Base-by-base conservation (phyloP, 768 basidiomycete genomes). In the Rhizopogon salebrosus region DNA sequence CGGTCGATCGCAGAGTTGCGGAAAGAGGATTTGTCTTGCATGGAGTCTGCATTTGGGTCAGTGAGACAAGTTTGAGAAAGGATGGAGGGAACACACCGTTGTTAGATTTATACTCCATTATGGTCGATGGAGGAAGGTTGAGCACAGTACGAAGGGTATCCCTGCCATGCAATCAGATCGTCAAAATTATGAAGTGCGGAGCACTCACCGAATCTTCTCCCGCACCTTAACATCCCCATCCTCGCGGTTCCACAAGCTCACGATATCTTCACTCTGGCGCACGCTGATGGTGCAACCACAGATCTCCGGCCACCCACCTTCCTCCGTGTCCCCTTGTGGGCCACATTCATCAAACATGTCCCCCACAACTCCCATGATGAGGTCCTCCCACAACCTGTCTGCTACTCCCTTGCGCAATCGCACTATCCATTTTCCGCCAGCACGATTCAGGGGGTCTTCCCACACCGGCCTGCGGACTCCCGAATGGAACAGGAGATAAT, bases 251-350 rank as follows among this genome's bases (percentile, higher is more conserved):
- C 95, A 98, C 20, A 98, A 63, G 59, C 87, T 89, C 52, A 98
- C 75, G 56, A 98, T 95, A 64, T 98, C 95, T 74, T 98, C 95
- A 58, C 83, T 88, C 70, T 90, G 87, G 60, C 95, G 73, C 52
- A 95, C 93, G 64, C 90, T 93, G 64, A 98, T 87, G 27, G 95
- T 98, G 65, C 92, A 93, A 38, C 95, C 95, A 62, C 93, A 94
- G 31, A 98, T 92, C 66, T 92, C 89, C 18, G 87, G 87, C 78
- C 78, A 82, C 4, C 60, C 69, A 1, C 71, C 66, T 3, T 71
- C 61, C 29, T 68, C 68, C 27, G 54, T 68, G 16, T 75, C 74
- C 40, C 60, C 62, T 13, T 45, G 27, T 41, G 54, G 54, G 68
- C 74, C 60, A 60, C 82, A 83, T 37, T 81, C 82, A 41, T 89